Conservation (phyloP, 306 rosid genomes). For the Corylus heterophylla region DNA sequence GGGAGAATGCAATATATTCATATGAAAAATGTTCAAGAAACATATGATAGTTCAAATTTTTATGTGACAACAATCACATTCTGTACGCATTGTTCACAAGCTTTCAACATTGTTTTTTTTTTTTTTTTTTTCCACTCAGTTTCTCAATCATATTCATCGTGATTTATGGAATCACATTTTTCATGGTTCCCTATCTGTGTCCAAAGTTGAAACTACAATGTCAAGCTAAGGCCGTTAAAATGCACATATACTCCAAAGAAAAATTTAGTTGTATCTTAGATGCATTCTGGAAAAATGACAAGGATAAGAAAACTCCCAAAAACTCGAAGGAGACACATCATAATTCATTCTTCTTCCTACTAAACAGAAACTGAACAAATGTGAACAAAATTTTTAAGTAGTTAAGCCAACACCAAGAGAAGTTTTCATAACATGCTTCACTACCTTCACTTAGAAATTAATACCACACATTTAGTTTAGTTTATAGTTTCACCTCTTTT, state of each 20-base stretch:
- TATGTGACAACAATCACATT: neutral
- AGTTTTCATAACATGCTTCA: neutral
- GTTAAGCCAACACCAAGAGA: neutral
- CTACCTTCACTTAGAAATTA: neutral
- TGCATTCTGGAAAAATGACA: neutral
- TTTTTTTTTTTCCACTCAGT: neutral
- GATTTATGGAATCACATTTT: neutral
- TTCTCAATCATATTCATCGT: neutral
- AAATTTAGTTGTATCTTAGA: neutral
- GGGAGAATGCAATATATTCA: neutral
- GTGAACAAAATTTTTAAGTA: neutral
- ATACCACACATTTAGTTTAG: conserved; percentile 13
- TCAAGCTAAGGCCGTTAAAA: neutral
- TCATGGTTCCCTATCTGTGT: neutral
- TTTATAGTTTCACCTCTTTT: conserved; percentile 62
- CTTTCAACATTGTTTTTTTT: neutral
- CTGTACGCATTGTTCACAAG: neutral
- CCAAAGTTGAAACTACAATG: neutral
- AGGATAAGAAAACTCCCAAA: neutral
- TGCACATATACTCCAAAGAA: neutral
- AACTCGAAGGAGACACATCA: neutral
- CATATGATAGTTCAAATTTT: neutral
- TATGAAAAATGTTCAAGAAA: neutral
- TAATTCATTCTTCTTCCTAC: neutral
- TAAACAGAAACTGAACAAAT: neutral